Percentiles rank a stretch among this genome's conserved stretches.
phyloP scores from a whole-genome alignment of 306 rosid genomes.

The Malus domestica region ASM211411v1 NC_041791.1:35299501-35300000 shows the following conservation, averaged over 20 bases:
- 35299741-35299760: slow-evolving; percentile 92
- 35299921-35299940: slow-evolving; percentile 65
- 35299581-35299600: neutral
- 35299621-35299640: neutral
- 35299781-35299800: slow-evolving; percentile 96
- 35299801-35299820: slow-evolving; percentile 95
- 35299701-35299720: slow-evolving; percentile 89
- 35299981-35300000: neutral
- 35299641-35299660: slow-evolving; percentile 54
- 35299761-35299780: slow-evolving; percentile 84
- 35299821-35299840: slow-evolving; percentile 88
- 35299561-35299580: neutral
- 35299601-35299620: neutral
- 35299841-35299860: slow-evolving; percentile 97
- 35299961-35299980: neutral
- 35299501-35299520: slow-evolving; percentile 87
- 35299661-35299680: slow-evolving; percentile 84
- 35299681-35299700: slow-evolving; percentile 92
- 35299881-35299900: slow-evolving; percentile 93
- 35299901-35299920: slow-evolving; percentile 76
- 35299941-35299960: neutral
- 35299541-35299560: neutral
- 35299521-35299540: slow-evolving; percentile 46
- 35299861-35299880: slow-evolving; percentile 92
- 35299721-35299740: slow-evolving; percentile 92